Conservation (phyloP, 441 rosid species). For the Pelargonium exstipulatum region DNA sequence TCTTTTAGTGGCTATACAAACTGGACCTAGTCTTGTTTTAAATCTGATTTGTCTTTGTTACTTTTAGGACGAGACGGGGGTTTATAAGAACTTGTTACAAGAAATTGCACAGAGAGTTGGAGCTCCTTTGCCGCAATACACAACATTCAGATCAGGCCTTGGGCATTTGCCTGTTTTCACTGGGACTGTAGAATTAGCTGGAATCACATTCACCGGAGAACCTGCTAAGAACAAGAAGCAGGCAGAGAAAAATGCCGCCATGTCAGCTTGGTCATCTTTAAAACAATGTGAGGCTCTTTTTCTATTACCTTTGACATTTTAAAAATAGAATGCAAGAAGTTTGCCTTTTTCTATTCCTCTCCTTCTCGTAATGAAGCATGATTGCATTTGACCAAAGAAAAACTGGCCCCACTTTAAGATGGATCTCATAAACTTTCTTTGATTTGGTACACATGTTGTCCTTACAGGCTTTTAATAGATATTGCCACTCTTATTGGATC, state of each 20-base stretch:
- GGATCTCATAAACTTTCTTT: background rate
- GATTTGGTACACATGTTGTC: background rate
- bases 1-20: too few species aligned
- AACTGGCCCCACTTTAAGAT: background rate
- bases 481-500: background rate
- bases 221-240: conserved; percentile 93
- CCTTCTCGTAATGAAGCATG: background rate
- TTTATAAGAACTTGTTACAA: conserved; percentile 89
- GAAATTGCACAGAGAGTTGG: conserved; percentile 95
- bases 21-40: conserved; percentile 8
- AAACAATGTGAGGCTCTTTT: conserved; percentile 59
- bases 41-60: conserved; percentile 22
- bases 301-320: background rate
- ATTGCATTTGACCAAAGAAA: background rate
- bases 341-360: background rate
- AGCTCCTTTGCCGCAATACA: conserved; percentile 81
- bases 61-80: conserved; percentile 92
- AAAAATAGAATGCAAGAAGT: background rate
- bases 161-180: conserved; percentile 95
- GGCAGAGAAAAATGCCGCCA: conserved; percentile 97
- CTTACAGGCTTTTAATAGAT: background rate
- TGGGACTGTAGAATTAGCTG: conserved; percentile 84
- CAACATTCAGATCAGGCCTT: conserved; percentile 84
- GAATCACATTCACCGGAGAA: conserved; percentile 77
- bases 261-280: conserved; percentile 97